Base-by-base conservation (phyloP, 2,329 filamentous ascomycete genomes). In the Acrocalymma vagum region DNA sequence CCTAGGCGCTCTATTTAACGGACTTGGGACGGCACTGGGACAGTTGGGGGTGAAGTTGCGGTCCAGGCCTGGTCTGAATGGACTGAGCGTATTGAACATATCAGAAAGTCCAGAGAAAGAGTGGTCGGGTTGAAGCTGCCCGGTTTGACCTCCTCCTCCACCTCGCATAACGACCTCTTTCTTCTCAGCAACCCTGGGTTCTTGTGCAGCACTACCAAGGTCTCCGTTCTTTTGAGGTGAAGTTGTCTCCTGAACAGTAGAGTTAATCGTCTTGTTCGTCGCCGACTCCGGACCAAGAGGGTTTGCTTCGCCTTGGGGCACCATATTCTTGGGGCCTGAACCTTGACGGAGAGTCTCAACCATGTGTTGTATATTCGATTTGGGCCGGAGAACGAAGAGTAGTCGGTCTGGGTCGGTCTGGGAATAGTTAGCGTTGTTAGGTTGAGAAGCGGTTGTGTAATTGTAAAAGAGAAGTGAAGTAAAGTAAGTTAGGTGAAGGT, bases 11-110 rank as follows among this genome's bases (percentile, higher is more conserved):
- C 41, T 53, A 31, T 63, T 45, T 15, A 66, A 49, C 22, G 63
- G 63, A 29, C 62, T 66, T 7, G 63, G 62, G n/a, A 67, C 49
- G 6, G 63, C 64, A 16, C 63, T 67, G 2, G 53, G 52, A 20
- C 48, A 56, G 13, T 56, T 48, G 16, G 52, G 42, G 7, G 40
- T 41, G 30, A 61, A 62, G 9, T 60, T 45, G 29, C 35, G 34
- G 17, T 49, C 44, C n/a, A 43, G 57, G 2, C 47, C 48, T n/a
- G 24, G 30, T 21, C 37, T 45, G 20, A 44, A 41, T 16, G 59
- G 48, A 36, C 49, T 55, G 21, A 57, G 38, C 5, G 45, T 42
- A 10, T 42, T 45, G n/a, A 66, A 51, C 48, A 68, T 62, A 10
- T 61, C 59, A 7, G 55, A 64, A 16, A 65, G 57, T 29, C 45